phyloP scores from a whole-genome alignment of 139 green algal genomes.

The Edaphochlamys debaryana region DNA sequence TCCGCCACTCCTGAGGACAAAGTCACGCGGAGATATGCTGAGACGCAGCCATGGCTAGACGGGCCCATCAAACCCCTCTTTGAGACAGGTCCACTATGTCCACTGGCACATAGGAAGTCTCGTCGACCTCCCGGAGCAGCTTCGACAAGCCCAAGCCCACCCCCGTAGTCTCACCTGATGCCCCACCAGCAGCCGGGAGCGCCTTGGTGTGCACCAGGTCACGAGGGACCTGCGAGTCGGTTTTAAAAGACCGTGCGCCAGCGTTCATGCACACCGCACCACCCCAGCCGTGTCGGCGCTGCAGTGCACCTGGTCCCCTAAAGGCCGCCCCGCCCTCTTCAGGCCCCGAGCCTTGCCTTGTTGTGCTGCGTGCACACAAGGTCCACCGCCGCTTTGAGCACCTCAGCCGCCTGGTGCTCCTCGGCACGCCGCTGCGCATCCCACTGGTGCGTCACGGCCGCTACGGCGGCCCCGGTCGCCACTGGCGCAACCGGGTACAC shows the following conservation, averaged over 20 bases:
- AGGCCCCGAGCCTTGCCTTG: conserved; percentile 5
- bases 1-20: conserved; percentile 24
- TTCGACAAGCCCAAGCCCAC: too few species aligned
- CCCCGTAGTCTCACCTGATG: conserved; percentile 43
- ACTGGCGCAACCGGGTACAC: conserved; percentile 33
- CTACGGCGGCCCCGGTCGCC: conserved; percentile 48
- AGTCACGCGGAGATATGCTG: too few species aligned
- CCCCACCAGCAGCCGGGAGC: conserved; percentile 51
- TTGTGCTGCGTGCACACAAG: conserved; percentile 52
- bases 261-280: too few species aligned
- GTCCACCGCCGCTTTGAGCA: conserved; percentile 26
- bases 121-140: too few species aligned
- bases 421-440: conserved; percentile 13
- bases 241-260: too few species aligned
- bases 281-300: too few species aligned
- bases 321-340: too few species aligned
- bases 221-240: conserved; percentile 16
- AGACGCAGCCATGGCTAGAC: too few species aligned
- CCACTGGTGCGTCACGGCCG: conserved; percentile 49
- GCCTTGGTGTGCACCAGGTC: conserved; percentile 49
- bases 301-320: too few species aligned
- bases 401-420: conserved; percentile 33
- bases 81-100: too few species aligned
- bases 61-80: too few species aligned
- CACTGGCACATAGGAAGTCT: too few species aligned